Conservation (phyloP, 192 early-diverging fungal genomes). For the Backusella sp. region DNA sequence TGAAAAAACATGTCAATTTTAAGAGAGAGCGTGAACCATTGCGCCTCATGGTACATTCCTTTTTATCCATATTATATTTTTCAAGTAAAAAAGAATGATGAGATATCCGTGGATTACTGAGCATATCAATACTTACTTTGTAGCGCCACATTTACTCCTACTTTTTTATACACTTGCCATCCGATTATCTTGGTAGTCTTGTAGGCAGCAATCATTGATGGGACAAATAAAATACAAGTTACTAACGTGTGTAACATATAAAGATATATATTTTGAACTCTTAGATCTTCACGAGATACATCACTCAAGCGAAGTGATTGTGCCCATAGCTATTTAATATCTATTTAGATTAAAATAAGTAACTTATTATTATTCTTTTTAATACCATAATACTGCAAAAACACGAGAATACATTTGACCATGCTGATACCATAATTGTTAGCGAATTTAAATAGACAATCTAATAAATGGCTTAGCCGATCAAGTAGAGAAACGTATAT, state of each 20-base stretch:
- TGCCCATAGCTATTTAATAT: not conserved
- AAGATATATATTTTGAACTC: not conserved
- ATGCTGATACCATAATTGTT: slow-evolving; percentile 7
- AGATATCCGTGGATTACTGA: not conserved
- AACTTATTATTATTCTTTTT: no score
- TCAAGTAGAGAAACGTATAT: not conserved
- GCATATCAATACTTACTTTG: not conserved
- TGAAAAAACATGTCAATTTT: slow-evolving; percentile 27
- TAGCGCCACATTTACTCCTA: not conserved
- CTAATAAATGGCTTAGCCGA: not conserved
- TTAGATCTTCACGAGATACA: not conserved
- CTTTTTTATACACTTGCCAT: slow-evolving; percentile 11
- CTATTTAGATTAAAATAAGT: not conserved
- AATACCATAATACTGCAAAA: slow-evolving; percentile 6
- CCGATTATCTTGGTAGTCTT: not conserved
- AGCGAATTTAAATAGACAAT: not conserved
- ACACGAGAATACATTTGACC: not conserved
- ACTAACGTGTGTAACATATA: not conserved
- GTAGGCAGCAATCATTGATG: not conserved
- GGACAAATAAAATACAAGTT: not conserved
- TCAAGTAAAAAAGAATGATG: not conserved
- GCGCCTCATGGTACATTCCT: slow-evolving; percentile 11
- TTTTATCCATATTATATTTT: not conserved
- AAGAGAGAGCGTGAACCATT: slow-evolving; percentile 10
- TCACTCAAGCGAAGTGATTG: not conserved